phyloP scores from a whole-genome alignment of 495 filamentous ascomycete species.

The Aspergillus diversus region DNA sequence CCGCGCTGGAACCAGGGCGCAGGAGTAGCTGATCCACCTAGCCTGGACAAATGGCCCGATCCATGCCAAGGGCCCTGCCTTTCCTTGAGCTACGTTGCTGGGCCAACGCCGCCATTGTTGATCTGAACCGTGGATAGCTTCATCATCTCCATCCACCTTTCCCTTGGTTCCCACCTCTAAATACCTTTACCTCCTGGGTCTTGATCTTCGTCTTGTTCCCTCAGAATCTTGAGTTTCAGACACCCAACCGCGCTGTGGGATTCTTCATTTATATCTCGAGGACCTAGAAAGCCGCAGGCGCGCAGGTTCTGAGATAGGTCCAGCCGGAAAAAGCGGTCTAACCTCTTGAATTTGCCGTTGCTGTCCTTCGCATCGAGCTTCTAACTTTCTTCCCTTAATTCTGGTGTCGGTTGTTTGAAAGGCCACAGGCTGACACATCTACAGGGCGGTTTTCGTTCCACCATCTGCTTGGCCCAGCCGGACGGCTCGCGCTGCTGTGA shows the following conservation, averaged over 20 bases:
- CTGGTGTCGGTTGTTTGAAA: slow-evolving; percentile 19
- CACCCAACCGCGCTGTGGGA: background rate
- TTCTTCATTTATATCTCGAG: slow-evolving; percentile 13
- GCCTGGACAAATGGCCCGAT: slow-evolving; percentile 3
- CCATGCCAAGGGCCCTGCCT: slow-evolving; percentile 34
- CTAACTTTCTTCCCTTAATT: slow-evolving; percentile 22
- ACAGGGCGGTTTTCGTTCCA: slow-evolving; percentile 30
- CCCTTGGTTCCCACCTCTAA: slow-evolving; percentile 36
- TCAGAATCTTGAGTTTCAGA: slow-evolving; percentile 18
- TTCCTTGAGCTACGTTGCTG: slow-evolving; percentile 43
- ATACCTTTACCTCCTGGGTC: slow-evolving; percentile 36
- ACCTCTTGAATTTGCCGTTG: slow-evolving; percentile 23
- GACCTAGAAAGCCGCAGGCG: slow-evolving; percentile 9
- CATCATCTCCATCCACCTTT: slow-evolving; percentile 34
- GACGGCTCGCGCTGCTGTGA: slow-evolving; percentile 29
- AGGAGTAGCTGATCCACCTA: slow-evolving; percentile 24
- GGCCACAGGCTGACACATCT: slow-evolving; percentile 47
- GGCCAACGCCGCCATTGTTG: slow-evolving; percentile 52
- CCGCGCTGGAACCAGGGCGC: slow-evolving; percentile 25
- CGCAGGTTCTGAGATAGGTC: slow-evolving; percentile 15
- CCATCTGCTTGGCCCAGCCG: slow-evolving; percentile 31
- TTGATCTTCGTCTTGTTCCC: slow-evolving; percentile 27
- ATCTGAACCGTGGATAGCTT: slow-evolving; percentile 47
- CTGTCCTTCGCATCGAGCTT: slow-evolving; percentile 18
- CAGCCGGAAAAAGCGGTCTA: slow-evolving; percentile 21